phyloP scores from a whole-genome alignment of 2,329 filamentous ascomycete genomes.

The Monilinia aucupariae region DNA sequence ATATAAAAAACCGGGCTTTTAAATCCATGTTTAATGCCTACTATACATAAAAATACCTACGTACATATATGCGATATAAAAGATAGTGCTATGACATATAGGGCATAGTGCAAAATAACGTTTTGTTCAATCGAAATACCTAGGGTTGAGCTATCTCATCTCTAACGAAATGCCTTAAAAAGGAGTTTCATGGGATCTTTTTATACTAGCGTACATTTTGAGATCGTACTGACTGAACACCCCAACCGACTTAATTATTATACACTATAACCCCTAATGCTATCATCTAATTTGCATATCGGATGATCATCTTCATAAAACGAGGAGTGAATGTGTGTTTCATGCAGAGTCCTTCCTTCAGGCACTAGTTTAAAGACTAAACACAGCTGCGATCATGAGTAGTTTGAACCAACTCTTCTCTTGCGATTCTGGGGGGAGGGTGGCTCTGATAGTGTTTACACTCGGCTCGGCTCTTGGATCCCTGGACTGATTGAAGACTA shows the following conservation, averaged over 20 bases:
- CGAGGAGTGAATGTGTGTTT: neutral
- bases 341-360: neutral
- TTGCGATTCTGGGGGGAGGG: neutral
- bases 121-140: neutral
- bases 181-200: neutral
- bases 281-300: neutral
- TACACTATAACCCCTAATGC: neutral
- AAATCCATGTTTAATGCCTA: neutral
- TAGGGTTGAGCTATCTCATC: neutral
- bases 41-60: neutral
- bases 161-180: neutral
- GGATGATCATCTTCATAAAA: neutral
- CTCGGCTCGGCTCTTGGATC: neutral
- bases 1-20: too few species aligned
- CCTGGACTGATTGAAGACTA: neutral
- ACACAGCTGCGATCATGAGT: neutral
- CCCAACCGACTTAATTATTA: neutral
- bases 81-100: neutral
- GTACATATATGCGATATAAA: neutral
- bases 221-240: neutral
- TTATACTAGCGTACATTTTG: neutral
- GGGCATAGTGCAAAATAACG: neutral
- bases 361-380: neutral
- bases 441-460: too few species aligned
- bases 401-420: neutral